Evolutionary conservation across 2,329 filamentous ascomycete species (phyloP).

Genomic region (Phoma herbarum): DNA sequence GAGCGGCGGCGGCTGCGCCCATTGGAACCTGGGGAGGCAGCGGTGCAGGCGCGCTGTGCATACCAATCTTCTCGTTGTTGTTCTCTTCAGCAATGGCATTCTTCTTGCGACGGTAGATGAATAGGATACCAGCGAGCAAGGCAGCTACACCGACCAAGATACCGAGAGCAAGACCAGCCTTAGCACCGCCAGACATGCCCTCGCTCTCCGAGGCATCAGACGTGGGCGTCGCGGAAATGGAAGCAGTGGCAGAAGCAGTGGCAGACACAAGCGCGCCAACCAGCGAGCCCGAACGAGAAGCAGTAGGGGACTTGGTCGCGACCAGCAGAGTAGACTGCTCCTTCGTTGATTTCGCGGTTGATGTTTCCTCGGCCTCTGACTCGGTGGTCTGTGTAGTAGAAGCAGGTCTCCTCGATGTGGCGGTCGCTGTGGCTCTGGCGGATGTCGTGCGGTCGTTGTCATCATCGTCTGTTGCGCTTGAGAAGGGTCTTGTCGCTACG

Average conservation of each 20-base stretch:
- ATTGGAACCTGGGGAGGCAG: constrained; percentile 36
- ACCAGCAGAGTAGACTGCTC: constrained; percentile 36
- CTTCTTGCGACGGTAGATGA: constrained; percentile 78
- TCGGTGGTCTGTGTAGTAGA: constrained; percentile 26
- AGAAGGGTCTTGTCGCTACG: constrained; percentile 27
- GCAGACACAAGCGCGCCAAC: constrained; percentile 26
- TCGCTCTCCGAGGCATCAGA: constrained; percentile 31
- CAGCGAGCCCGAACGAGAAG: constrained; percentile 24
- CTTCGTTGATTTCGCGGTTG: constrained; percentile 27
- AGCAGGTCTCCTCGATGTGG: constrained; percentile 32
- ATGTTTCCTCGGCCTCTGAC: constrained; percentile 29
- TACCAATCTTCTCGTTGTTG: constrained; percentile 54
- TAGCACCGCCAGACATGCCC: constrained; percentile 61
- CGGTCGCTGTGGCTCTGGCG: constrained; percentile 22
- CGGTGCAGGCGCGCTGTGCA: constrained; percentile 40
- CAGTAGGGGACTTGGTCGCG: constrained; percentile 40
- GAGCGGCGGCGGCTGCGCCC: constrained; percentile 26
- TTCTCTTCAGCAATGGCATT: constrained; percentile 60
- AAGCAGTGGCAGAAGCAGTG: constrained; percentile 35
- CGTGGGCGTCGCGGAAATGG: constrained; percentile 38
- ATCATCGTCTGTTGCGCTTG: constrained; percentile 26
- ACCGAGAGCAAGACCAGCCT: constrained; percentile 87
- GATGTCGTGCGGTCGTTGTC: constrained; percentile 19
- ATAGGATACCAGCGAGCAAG: constrained; percentile 73
- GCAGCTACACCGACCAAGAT: constrained; percentile 74